Conservation (phyloP, 2,329 filamentous ascomycete genomes). For the Xylaria sp. region DNA sequence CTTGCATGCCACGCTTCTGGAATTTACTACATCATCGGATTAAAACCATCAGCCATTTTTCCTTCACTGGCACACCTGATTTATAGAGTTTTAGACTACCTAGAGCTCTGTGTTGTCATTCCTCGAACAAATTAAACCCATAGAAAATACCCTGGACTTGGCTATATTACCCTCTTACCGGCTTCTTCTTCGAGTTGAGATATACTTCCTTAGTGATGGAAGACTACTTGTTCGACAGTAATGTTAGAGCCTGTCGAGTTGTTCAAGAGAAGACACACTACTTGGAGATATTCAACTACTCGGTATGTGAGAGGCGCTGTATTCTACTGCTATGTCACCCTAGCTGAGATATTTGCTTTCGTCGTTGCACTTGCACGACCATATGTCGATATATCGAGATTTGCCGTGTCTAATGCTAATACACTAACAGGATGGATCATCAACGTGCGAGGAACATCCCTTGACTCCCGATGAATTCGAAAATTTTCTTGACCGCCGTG, state of each 20-base stretch:
- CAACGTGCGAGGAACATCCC: slow-evolving; percentile 62
- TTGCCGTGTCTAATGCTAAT: slow-evolving; percentile 2
- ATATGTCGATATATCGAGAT: background rate
- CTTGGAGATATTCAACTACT: slow-evolving; percentile 69
- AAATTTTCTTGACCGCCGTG: slow-evolving; percentile 64
- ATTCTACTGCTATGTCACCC: slow-evolving; percentile 9
- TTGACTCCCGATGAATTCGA: slow-evolving; percentile 66
- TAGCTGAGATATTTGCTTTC: background rate
- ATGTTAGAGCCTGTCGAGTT: slow-evolving; percentile 60
- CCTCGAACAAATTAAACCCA: background rate
- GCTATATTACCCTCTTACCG: slow-evolving; percentile 1
- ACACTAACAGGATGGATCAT: slow-evolving; percentile 58
- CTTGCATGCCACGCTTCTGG: slow-evolving; percentile 26
- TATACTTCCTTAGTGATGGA: slow-evolving; percentile 59
- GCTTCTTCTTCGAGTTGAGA: slow-evolving; percentile 13
- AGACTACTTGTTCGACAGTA: slow-evolving; percentile 66
- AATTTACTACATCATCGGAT: slow-evolving; percentile 22
- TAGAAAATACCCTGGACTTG: slow-evolving; percentile 4
- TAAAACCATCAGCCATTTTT: slow-evolving; percentile 24
- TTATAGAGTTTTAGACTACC: slow-evolving; percentile 1
- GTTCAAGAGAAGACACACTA: slow-evolving; percentile 66
- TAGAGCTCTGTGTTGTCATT: slow-evolving; percentile 31
- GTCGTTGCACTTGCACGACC: background rate
- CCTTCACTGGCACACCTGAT: background rate
- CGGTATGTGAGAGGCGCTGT: slow-evolving; percentile 55